These are phyloP conservation scores for Vitis hybrid DNA, from an alignment of 177 flowering plant genomes.

Conservation along the genomic window DNA sequence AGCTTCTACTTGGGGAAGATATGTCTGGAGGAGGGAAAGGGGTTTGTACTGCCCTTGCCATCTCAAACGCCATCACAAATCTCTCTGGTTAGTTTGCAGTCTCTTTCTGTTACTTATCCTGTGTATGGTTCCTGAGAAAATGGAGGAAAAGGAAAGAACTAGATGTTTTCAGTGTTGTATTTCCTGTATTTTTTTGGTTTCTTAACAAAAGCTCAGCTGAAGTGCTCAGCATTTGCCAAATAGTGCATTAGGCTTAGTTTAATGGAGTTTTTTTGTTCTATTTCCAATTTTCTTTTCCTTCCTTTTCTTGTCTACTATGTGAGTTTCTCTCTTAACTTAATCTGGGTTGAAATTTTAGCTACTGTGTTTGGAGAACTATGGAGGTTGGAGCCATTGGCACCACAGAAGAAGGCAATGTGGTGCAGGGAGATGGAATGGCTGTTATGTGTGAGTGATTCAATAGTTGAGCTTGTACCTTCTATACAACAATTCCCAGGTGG, in stretches of 20 bases:
- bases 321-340: not conserved
- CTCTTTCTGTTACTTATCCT: not conserved
- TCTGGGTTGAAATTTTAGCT: conserved; percentile 32
- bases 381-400: conserved; percentile 70
- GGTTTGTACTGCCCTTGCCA: conserved; percentile 75
- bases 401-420: conserved; percentile 70
- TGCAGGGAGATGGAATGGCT: conserved; percentile 72
- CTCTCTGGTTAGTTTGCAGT: conserved; percentile 47
- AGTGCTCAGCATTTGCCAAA: too few relatives aligned
- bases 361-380: conserved; percentile 73
- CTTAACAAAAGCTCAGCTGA: not conserved
- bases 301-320: too few relatives aligned
- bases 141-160: not conserved
- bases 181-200: not conserved
- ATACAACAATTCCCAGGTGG: conserved; percentile 63
- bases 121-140: too few relatives aligned
- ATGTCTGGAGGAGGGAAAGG: conserved; percentile 87
- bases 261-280: too few relatives aligned
- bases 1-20: conserved; percentile 74
- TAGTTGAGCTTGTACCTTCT: conserved; percentile 69
- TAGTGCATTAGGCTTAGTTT: too few relatives aligned
- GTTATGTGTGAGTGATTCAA: conserved; percentile 60
- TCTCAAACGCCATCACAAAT: conserved; percentile 72
- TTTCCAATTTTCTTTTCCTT: too few relatives aligned
- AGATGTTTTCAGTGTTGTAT: not conserved